These are phyloP conservation scores for Nepenthes mirabilis DNA, from an alignment of 148 eudicot species.

Conservation along the genomic window DNA sequence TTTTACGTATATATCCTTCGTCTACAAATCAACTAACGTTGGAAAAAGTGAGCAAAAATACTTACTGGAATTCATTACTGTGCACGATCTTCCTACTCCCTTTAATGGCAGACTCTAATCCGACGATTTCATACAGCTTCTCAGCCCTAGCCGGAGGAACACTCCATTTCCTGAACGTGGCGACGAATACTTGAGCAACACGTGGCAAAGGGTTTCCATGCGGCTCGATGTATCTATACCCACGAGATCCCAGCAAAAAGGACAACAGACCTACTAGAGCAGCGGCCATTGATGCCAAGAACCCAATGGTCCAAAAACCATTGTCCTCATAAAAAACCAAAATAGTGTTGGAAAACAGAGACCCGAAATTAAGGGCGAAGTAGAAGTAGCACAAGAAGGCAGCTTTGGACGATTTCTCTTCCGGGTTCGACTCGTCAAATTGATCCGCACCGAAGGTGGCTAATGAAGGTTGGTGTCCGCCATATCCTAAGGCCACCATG, in stretches of 20 bases:
- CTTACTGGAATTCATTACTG: slow-evolving; percentile 36
- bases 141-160: slow-evolving; percentile 10
- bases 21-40: no score
- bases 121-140: slow-evolving; percentile 55
- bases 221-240: slow-evolving; percentile 51
- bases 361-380: slow-evolving; percentile 76
- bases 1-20: no score
- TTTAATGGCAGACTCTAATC: slow-evolving; percentile 71
- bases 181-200: slow-evolving; percentile 68
- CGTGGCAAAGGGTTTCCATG: slow-evolving; percentile 86
- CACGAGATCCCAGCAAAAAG: slow-evolving; percentile 30
- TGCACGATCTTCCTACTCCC: slow-evolving; percentile 82
- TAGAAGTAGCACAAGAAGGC: slow-evolving; percentile 76
- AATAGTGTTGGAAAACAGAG: slow-evolving; percentile 74
- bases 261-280: slow-evolving; percentile 40
- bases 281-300: slow-evolving; percentile 46
- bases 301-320: slow-evolving; percentile 77
- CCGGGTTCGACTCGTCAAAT: slow-evolving; percentile 37
- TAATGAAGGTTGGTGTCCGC: slow-evolving; percentile 87
- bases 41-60: background rate
- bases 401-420: slow-evolving; percentile 23
- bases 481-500: slow-evolving; percentile 86
- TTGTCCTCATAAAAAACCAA: slow-evolving; percentile 71
- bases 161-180: slow-evolving; percentile 43
- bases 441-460: slow-evolving; percentile 97